phyloP scores from a whole-genome alignment of 2,329 filamentous ascomycete genomes.

The Alternaria postmessia region DNA sequence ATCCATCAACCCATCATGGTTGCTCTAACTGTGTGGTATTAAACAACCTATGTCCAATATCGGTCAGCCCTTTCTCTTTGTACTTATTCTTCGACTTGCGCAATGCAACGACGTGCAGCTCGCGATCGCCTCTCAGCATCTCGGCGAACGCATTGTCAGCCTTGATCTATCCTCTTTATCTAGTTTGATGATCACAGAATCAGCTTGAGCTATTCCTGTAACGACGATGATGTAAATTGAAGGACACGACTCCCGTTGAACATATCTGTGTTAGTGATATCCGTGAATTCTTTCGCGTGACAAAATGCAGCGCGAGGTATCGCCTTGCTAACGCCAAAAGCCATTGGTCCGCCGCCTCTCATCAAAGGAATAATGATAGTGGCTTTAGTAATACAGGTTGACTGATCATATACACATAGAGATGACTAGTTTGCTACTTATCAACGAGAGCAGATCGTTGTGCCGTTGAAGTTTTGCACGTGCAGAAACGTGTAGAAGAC shows the following conservation, averaged over 20 bases:
- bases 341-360: conserved; percentile 70
- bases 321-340: conserved; percentile 63
- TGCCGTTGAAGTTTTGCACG: not conserved
- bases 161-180: not conserved
- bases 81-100: conserved; percentile 65
- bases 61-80: conserved; percentile 60
- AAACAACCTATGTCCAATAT: conserved; percentile 68
- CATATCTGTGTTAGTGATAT: conserved; percentile 55
- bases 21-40: conserved; percentile 60
- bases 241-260: conserved; percentile 47
- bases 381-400: conserved; percentile 18
- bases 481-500: not conserved
- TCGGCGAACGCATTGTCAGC: conserved; percentile 20
- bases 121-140: conserved; percentile 15
- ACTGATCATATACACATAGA: not conserved
- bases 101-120: conserved; percentile 60
- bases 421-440: not conserved
- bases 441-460: not conserved
- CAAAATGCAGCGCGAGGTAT: conserved; percentile 63
- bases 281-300: conserved; percentile 53
- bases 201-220: conserved; percentile 62
- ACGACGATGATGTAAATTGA: conserved; percentile 61
- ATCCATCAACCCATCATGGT: not conserved
- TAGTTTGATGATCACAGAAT: not conserved
- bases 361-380: conserved; percentile 68